Percentiles rank a stretch among this genome's conserved stretches.
Conservation (phyloP, 1,284 basidiomycete species). For the Ganoderma multipileum region DNA sequence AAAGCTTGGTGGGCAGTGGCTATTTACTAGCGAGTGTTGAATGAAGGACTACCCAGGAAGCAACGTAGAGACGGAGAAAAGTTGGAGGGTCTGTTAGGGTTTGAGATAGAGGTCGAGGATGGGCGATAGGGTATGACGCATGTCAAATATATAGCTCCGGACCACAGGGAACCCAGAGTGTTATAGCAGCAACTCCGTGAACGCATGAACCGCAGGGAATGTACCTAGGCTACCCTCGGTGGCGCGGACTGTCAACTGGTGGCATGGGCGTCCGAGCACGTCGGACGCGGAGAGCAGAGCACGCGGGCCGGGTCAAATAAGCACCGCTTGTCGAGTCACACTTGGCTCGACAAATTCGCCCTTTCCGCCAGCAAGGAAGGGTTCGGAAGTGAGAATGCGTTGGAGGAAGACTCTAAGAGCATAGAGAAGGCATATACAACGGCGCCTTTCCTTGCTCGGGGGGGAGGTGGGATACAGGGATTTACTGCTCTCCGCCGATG, state of each 20-base stretch:
- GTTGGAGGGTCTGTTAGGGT: background rate
- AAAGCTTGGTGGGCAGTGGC: background rate
- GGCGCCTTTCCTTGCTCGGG: no score
- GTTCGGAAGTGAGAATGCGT: no score
- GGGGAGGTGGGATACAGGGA: no score
- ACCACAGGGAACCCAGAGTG: background rate
- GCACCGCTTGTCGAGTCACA: background rate
- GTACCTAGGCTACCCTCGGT: background rate
- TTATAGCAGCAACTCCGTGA: background rate
- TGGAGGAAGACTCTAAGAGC: no score
- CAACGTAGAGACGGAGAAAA: background rate
- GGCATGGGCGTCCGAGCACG: background rate
- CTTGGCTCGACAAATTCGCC: no score
- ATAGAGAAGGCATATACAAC: no score
- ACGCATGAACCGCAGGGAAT: background rate
- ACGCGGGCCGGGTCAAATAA: background rate
- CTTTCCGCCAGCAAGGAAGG: no score
- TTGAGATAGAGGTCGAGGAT: background rate
- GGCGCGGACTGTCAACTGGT: background rate
- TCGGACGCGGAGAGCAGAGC: background rate
- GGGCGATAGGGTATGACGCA: background rate
- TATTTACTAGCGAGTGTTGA: background rate
- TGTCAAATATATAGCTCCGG: background rate
- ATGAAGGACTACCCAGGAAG: background rate
- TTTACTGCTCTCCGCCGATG: no score